Base-by-base conservation (phyloP, 2,329 filamentous ascomycete genomes). In the Pseudocercospora macadamiae region DNA sequence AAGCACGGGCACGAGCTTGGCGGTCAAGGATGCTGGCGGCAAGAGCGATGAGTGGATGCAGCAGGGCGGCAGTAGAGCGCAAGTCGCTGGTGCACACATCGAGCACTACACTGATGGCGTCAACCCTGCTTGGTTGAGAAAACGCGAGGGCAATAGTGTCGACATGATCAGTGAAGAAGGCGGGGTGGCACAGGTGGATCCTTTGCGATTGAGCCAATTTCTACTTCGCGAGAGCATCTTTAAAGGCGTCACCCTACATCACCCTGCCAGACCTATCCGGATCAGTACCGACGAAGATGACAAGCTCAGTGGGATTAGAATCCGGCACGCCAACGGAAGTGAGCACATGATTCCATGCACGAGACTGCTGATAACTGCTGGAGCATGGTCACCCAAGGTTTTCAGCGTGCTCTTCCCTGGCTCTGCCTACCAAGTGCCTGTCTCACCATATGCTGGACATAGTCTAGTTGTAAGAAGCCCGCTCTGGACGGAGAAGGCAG, bases 341-440 rank as follows among this genome's bases (percentile, higher is more conserved):
- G 79, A 82, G 16, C 36, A 61, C 25, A 62, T 61, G 42, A 69
- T 93, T 2, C 81, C 86, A 0, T 90, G 88, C 68, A 84, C 82
- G 0, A 82, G 83, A 9, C 71, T 93, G 21, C 76, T 93, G 14
- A 80, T 93, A 60, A 77, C 88, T 0, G 83, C 88, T 0, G 90
- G 90, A 2, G 83, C 86, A 2, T 93, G 90, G 90, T 88, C 89
- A 0, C 81, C 84, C 0, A 74, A 75, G 28, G 84, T 90, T n/a
- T 88, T 91, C 69, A 66, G 75, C 2, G 75, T 77, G 0, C 80
- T 93, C 14, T 93, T 93, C 68, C 84, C 84, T 0, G 67, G 72
- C 0, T 81, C 87, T 1, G 68, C 67, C 2, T 68, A 81, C 1
- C 71, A 76, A 9, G 75, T 92, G 19, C 83, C 86, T 0, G 77